phyloP scores from a whole-genome alignment of 2,329 filamentous ascomycete genomes.

The Verticillium zaregamsianum region DNA sequence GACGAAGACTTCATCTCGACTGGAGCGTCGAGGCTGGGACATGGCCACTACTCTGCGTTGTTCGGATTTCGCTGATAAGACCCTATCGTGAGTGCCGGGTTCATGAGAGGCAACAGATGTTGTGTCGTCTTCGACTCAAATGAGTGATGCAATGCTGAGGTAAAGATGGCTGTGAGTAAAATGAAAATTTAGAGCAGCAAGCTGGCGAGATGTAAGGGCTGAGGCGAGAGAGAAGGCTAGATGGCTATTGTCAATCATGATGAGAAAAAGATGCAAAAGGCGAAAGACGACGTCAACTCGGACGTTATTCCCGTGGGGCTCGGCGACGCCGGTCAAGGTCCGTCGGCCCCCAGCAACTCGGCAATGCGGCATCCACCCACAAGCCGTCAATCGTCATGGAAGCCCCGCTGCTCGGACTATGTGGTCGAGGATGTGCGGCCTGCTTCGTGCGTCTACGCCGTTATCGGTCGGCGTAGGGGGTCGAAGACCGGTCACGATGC shows the following conservation, averaged over 20 bases:
- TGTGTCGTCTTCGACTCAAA: not conserved
- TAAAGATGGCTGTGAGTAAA: not conserved
- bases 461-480: not conserved
- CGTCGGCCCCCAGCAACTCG: not conserved
- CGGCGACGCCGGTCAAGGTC: not conserved
- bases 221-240: not conserved
- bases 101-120: not conserved
- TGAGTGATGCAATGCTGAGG: not conserved
- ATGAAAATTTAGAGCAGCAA: not conserved
- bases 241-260: not conserved
- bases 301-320: not conserved
- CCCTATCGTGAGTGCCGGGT: not conserved
- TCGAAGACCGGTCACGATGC: not conserved
- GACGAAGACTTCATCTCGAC: not conserved
- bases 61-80: not conserved
- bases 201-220: not conserved
- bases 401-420: not conserved
- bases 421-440: not conserved
- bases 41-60: not conserved
- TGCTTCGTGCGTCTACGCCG: not conserved
- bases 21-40: not conserved
- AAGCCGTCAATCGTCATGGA: not conserved
- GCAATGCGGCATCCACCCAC: not conserved
- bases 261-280: not conserved
- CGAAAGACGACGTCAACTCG: not conserved